These are phyloP conservation scores for Nyssa sinensis DNA, from an alignment of 148 eudicot species.

Conservation along the genomic window DNA sequence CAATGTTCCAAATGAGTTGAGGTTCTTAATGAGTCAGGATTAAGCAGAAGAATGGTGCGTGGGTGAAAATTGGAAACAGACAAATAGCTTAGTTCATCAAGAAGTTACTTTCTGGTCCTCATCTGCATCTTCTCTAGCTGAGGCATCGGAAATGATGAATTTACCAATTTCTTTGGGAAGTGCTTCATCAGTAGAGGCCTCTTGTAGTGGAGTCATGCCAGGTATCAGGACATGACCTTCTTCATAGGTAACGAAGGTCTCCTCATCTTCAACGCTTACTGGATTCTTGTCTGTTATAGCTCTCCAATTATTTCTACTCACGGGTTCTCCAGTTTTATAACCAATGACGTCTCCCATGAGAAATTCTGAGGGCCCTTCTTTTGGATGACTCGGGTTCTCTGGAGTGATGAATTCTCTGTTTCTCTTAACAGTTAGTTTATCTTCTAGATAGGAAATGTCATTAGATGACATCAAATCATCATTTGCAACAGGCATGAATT, in stretches of 20 bases:
- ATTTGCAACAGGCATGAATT: too few relatives aligned
- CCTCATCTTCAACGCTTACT: conserved; percentile 11
- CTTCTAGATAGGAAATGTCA: not conserved
- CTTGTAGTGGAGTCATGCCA: conserved; percentile 17
- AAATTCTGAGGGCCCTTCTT: not conserved
- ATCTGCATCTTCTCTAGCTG: not conserved
- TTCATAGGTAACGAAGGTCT: conserved; percentile 10
- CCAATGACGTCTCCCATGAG: not conserved
- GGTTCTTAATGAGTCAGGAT: not conserved
- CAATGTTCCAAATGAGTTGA: not conserved
- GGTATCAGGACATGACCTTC: conserved; percentile 32
- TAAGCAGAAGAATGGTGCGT: not conserved
- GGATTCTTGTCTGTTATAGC: not conserved
- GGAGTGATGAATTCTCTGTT: not conserved
- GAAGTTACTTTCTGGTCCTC: not conserved
- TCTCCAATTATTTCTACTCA: not conserved
- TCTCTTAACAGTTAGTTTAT: not conserved
- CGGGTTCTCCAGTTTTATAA: not conserved
- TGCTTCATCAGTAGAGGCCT: conserved; percentile 12
- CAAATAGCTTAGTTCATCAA: conserved; percentile 4
- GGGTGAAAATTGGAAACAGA: not conserved
- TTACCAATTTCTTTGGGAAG: not conserved
- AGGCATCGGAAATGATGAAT: not conserved
- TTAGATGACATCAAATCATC: conserved; percentile 1
- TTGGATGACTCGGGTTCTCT: not conserved